Evolutionary conservation across 1,139 yeast species (phyloP).

Genomic region (Debaryomyces sp.): DNA sequence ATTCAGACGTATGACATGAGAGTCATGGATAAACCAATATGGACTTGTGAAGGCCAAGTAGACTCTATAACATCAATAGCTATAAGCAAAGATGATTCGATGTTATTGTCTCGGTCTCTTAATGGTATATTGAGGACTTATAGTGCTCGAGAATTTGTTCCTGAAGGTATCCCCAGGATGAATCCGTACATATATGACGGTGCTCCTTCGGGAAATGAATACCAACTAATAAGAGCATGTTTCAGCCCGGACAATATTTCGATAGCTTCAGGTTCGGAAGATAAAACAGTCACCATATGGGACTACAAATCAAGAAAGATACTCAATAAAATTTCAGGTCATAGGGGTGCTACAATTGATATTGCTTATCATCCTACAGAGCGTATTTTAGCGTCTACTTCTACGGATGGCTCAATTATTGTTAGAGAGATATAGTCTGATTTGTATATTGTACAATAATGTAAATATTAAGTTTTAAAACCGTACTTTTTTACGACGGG

Average conservation of each 20-base stretch:
- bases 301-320: constrained; percentile 54
- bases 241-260: constrained; percentile 41
- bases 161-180: constrained; percentile 40
- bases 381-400: constrained; percentile 44
- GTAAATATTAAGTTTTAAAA: constrained; percentile 17
- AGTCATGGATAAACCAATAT: constrained; percentile 39
- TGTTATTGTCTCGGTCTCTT: constrained; percentile 57
- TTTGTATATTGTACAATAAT: not conserved
- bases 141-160: constrained; percentile 51
- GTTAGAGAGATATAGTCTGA: constrained; percentile 34
- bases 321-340: constrained; percentile 57
- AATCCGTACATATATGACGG: constrained; percentile 58
- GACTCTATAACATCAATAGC: constrained; percentile 57
- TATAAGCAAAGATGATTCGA: constrained; percentile 51
- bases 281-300: constrained; percentile 62
- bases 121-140: constrained; percentile 61
- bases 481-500: constrained; percentile 25
- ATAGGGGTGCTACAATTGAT: constrained; percentile 62
- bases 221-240: constrained; percentile 50
- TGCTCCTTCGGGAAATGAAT: constrained; percentile 58
- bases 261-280: constrained; percentile 65
- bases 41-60: constrained; percentile 49
- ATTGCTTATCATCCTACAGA: constrained; percentile 49
- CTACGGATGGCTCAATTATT: constrained; percentile 54
- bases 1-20: constrained; percentile 61